A percentile compares a stretch with the other conserved stretches of the same genome.
Conservation (phyloP, 331 rosid genomes). For the Quercus tomentella region DNA sequence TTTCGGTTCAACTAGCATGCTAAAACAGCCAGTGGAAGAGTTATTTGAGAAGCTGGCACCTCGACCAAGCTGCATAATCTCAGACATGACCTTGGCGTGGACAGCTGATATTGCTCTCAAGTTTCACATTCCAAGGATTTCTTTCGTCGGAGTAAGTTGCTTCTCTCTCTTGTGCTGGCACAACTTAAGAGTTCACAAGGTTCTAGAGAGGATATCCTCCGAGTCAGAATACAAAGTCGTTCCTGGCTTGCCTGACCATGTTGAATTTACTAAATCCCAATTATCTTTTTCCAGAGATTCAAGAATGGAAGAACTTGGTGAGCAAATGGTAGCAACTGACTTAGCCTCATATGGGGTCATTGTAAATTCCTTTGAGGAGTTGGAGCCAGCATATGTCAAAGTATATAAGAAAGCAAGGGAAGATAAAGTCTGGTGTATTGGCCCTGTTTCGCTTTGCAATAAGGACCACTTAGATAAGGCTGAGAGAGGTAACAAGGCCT, state of each 20-base stretch:
- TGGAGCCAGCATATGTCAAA: constrained; percentile 40
- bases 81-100: neutral
- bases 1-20: neutral
- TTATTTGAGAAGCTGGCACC: neutral
- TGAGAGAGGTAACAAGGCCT: constrained; percentile 30
- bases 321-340: constrained; percentile 27
- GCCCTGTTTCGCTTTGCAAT: constrained; percentile 56
- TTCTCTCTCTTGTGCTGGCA: constrained; percentile 23
- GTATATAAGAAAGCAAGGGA: constrained; percentile 27
- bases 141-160: neutral
- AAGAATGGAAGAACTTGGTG: constrained; percentile 4
- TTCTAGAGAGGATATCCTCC: constrained; percentile 3
- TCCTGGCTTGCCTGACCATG: constrained; percentile 31
- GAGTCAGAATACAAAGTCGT: constrained; percentile 28
- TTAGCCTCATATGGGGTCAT: constrained; percentile 29
- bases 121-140: neutral
- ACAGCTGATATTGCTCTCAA: neutral
- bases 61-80: neutral
- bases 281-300: neutral
- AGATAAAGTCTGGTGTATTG: constrained; percentile 50
- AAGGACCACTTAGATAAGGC: constrained; percentile 22
- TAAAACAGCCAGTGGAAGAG: neutral
- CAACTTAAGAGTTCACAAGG: neutral
- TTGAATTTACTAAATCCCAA: constrained; percentile 19
- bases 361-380: constrained; percentile 47